Base-by-base conservation (phyloP, 768 basidiomycete genomes). In the Suillus discolor region DNA sequence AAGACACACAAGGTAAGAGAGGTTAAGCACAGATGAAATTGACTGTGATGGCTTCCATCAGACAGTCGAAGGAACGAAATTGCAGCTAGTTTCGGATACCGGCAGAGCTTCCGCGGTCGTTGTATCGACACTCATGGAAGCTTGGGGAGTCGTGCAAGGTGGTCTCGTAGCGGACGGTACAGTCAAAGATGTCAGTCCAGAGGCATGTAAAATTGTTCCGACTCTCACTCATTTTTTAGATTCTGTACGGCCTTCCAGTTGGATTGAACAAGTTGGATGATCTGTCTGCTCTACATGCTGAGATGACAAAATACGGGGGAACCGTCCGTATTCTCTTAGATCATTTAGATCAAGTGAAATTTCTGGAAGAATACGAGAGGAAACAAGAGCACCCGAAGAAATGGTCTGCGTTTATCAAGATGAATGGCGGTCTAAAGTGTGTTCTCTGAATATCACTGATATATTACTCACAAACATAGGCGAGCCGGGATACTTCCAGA, bases 101-200 rank as follows among this genome's bases (percentile, higher is more conserved):
- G 83, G 84, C 55, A 82, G 75, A 62, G 89, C 86, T 13, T 78
- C 83, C 59, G 87, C 89, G 6, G 85, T 94, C 41, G 83, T 92
- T 36, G 90, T 91, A 9, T 95, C 92, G n/a, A 94, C 92, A 3
- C 69, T 94, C 68, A 86, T 89, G 82, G 94, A 96, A 75, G 90
- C 90, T 6, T 92, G 91, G 88, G 81, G 87, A 65, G 83, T 94
- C 8, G 82, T 91, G 23, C 81, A 81, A 57, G 83, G 82, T 6
- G 92, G 91, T 15, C 75, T 94, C 57, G 85, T 92, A 25, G 81
- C 85, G 12, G 91, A 94, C 66, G 87, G 87, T 3, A 85, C 83
- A 2, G 89, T 94, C 28, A 89, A 89, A 74, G 92, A 95, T 80
- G 94, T 93, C 65, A 73, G 89, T 79, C 38, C 11, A 59, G 53